These are phyloP conservation scores for Raddia guianensis DNA, from an alignment of 176 grass and related monocot species.

Conservation along the genomic window DNA sequence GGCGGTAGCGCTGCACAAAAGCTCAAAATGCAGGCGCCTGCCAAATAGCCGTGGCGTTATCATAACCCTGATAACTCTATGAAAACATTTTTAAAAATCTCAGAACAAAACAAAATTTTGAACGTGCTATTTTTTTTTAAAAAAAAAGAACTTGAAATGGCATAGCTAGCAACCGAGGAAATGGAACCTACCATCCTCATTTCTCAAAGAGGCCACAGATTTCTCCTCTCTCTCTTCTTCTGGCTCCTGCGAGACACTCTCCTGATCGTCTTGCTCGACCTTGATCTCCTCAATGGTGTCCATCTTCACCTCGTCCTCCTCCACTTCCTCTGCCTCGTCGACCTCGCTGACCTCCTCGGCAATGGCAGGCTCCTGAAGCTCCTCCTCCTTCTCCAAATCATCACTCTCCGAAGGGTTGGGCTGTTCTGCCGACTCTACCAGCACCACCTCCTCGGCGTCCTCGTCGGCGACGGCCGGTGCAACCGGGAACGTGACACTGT, in stretches of 20 bases:
- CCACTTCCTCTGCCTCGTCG: not conserved
- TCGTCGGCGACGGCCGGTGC: not conserved
- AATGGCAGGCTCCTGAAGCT: not conserved
- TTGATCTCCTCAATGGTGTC: constrained; percentile 2
- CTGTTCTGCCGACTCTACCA: constrained; percentile 17
- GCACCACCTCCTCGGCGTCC: not conserved
- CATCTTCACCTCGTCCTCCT: constrained; percentile 5
- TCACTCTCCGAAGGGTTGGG: constrained; percentile 34
- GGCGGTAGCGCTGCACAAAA: too few species aligned
- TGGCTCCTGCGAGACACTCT: constrained; percentile 9
- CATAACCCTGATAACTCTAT: not conserved
- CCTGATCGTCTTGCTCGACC: constrained; percentile 14
- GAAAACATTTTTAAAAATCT: too few species aligned
- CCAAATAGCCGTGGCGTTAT: too few species aligned
- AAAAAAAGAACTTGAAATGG: not conserved
- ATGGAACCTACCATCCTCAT: constrained; percentile 31
- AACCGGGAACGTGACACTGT: not conserved
- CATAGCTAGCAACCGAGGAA: constrained; percentile 23
- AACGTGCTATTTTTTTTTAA: not conserved
- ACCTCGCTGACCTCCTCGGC: constrained; percentile 10
- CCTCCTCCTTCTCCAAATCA: constrained; percentile 19
- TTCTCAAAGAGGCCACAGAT: constrained; percentile 20
- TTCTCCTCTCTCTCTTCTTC: constrained; percentile 1
- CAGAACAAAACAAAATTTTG: not conserved
- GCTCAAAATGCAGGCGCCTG: too few species aligned